Evolutionary conservation across 352 stramenopile species (phyloP).

Genomic region (Globisporangium nunn): DNA sequence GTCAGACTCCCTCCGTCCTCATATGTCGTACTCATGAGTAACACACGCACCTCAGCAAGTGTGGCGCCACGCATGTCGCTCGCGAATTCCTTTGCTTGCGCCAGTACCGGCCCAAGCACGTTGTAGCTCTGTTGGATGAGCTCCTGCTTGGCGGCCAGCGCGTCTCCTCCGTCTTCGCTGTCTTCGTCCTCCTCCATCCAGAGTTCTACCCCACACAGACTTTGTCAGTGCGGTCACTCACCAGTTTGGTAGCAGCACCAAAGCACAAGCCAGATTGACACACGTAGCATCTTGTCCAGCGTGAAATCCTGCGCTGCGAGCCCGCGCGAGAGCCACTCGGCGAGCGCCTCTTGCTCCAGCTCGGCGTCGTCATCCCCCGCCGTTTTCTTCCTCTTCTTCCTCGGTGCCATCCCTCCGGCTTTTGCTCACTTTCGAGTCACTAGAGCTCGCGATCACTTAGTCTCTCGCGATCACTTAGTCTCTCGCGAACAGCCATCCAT

Average conservation of each 20-base stretch:
- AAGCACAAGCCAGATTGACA: conserved; percentile 4
- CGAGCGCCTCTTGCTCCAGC: conserved; percentile 62
- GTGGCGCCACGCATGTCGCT: conserved; percentile 28
- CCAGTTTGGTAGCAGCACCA: neutral
- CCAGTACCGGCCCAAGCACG: conserved; percentile 31
- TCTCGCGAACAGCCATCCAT: no score
- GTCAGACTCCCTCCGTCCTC: no score
- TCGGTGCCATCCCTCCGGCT: conserved; percentile 11
- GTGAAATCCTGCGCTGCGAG: conserved; percentile 56
- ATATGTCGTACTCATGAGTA: no score
- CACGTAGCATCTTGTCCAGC: conserved; percentile 73
- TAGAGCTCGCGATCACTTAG: neutral
- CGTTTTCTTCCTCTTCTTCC: conserved; percentile 14
- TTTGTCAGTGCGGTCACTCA: neutral
- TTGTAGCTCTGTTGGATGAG: conserved; percentile 47
- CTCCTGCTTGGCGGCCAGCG: conserved; percentile 50
- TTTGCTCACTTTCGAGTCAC: neutral
- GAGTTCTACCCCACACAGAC: conserved; percentile 27
- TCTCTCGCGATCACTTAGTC: no score
- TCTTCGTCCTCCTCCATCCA: conserved; percentile 54
- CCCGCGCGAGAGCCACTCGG: conserved; percentile 65
- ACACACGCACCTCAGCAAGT: conserved; percentile 19
- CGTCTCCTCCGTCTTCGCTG: conserved; percentile 31
- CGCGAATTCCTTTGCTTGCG: conserved; percentile 37
- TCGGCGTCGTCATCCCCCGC: conserved; percentile 28